Percentiles rank a stretch among this genome's conserved stretches.
phyloP scores from a whole-genome alignment of 495 filamentous ascomycete species.

The Apiosordaria backusii region DNA sequence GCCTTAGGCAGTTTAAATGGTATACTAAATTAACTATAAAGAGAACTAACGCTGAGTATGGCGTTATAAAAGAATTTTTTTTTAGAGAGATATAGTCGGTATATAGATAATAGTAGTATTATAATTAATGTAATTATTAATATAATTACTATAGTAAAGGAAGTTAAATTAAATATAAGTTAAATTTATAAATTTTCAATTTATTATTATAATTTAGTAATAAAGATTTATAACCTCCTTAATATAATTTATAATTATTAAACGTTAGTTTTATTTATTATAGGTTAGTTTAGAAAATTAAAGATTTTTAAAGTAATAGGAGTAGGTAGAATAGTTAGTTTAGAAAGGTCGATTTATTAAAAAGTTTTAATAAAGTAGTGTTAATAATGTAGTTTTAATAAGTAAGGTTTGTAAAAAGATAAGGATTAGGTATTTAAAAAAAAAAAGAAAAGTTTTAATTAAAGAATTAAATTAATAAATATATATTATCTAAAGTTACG shows the following conservation, averaged over 20 bases:
- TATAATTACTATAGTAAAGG: no score
- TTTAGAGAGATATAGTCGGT: no score
- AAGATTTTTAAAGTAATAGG: no score
- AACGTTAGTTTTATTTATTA: neutral
- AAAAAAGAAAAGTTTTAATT: neutral
- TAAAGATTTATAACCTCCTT: neutral
- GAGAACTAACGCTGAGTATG: no score
- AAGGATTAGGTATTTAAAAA: neutral
- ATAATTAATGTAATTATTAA: no score
- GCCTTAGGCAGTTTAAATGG: no score
- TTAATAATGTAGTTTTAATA: neutral
- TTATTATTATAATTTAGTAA: neutral
- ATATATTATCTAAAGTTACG: neutral
- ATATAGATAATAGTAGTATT: no score
- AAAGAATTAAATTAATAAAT: constrained; percentile 4
- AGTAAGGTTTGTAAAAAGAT: neutral
- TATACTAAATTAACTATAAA: no score
- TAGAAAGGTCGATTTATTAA: no score
- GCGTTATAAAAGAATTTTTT: no score
- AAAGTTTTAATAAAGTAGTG: neutral
- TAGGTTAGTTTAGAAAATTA: neutral
- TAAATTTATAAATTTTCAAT: neutral
- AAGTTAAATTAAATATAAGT: no score
- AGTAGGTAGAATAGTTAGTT: no score
- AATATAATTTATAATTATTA: neutral